A percentile compares a stretch with the other conserved stretches of the same genome.
Conservation (phyloP, 805 yeast genomes). For the Saccharomyces kudriavzevii region DNA sequence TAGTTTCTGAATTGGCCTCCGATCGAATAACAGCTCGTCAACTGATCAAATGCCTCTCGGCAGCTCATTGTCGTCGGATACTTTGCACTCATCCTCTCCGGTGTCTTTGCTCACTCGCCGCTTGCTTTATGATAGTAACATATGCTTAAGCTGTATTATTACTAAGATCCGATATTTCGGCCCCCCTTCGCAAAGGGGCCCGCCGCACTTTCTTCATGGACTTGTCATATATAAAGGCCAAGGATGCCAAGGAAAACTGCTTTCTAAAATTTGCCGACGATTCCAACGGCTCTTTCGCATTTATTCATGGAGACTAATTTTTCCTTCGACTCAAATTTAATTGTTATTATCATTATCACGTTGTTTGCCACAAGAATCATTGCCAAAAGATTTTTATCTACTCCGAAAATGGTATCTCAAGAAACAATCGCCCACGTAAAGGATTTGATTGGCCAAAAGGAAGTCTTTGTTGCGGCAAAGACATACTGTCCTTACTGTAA, state of each 20-base stretch:
- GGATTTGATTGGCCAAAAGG: slow-evolving; percentile 52
- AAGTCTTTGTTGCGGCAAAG: slow-evolving; percentile 76
- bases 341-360: slow-evolving; percentile 8
- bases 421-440: slow-evolving; percentile 52
- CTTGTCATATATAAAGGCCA: not conserved
- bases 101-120: not conserved
- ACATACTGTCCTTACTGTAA: slow-evolving; percentile 63
- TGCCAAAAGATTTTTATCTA: slow-evolving; percentile 8
- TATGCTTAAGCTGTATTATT: not conserved
- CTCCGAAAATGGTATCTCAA: slow-evolving; percentile 45
- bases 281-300: not conserved
- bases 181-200: not conserved
- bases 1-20: slow-evolving; percentile 85
- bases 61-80: slow-evolving; percentile 53
- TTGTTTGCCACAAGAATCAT: slow-evolving; percentile 7
- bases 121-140: not conserved
- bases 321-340: slow-evolving; percentile 4
- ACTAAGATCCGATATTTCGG: not conserved
- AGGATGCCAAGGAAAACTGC: not conserved
- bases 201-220: not conserved
- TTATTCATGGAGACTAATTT: not conserved
- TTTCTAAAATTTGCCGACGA: not conserved
- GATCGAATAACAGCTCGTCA: slow-evolving; percentile 75
- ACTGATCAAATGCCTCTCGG: slow-evolving; percentile 78
- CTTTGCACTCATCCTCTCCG: slow-evolving; percentile 10